These are phyloP conservation scores for Vararia minispora DNA, from an alignment of 768 basidiomycete genomes.

Conservation along the genomic window DNA sequence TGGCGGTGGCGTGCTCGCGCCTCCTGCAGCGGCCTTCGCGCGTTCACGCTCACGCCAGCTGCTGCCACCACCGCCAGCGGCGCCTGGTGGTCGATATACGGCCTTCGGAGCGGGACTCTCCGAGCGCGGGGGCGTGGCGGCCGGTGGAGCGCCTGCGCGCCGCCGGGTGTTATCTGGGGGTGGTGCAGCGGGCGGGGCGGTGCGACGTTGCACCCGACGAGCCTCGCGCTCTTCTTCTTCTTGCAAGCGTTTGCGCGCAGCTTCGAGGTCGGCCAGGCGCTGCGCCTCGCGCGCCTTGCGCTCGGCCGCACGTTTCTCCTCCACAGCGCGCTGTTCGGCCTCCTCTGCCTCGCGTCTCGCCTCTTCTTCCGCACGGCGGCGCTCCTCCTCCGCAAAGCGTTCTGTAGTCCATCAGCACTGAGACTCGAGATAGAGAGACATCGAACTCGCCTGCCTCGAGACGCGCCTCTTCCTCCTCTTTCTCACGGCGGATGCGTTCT, in stretches of 20 bases:
- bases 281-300: constrained; percentile 45
- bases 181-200: constrained; percentile 17
- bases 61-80: constrained; percentile 26
- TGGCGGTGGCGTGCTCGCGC: constrained; percentile 20
- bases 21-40: constrained; percentile 29
- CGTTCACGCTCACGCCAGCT: constrained; percentile 54
- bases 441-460: constrained; percentile 38
- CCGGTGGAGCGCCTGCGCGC: constrained; percentile 3
- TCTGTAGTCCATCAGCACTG: constrained; percentile 10
- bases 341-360: constrained; percentile 32
- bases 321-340: constrained; percentile 48
- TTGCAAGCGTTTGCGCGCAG: constrained; percentile 46
- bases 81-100: constrained; percentile 4
- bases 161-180: constrained; percentile 20
- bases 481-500: constrained; percentile 21
- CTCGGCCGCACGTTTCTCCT: constrained; percentile 38
- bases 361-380: constrained; percentile 19
- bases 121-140: constrained; percentile 31
- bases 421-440: background rate
- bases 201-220: constrained; percentile 26
- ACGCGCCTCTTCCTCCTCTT: constrained; percentile 32
- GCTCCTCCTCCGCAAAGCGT: constrained; percentile 20
- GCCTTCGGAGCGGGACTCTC: constrained; percentile 39
- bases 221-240: constrained; percentile 46
- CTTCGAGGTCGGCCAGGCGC: constrained; percentile 39